phyloP scores from a whole-genome alignment of 768 basidiomycete genomes.

The Pilatotrama ljubarskyi region DNA sequence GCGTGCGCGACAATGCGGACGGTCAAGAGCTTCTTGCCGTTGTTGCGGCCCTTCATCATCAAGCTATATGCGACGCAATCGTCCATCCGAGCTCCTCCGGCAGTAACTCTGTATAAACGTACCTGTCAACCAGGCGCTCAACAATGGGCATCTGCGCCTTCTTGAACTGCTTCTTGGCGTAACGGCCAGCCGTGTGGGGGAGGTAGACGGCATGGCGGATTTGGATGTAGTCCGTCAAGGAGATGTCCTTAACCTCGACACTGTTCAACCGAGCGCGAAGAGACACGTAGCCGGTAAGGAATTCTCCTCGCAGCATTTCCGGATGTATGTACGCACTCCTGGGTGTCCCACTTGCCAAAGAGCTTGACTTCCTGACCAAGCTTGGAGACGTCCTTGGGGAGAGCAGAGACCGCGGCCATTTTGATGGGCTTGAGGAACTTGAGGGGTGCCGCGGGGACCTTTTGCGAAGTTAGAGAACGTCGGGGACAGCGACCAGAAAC shows the following conservation, averaged over 20 bases:
- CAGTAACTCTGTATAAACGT: slow-evolving; percentile 29
- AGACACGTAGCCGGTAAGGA: neutral
- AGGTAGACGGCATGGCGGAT: slow-evolving; percentile 96
- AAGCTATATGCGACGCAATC: slow-evolving; percentile 50
- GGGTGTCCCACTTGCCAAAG: slow-evolving; percentile 98
- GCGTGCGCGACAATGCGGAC: slow-evolving; percentile 99
- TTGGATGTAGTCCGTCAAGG: slow-evolving; percentile 98
- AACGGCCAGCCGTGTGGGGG: slow-evolving; percentile 98
- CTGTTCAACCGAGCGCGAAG: slow-evolving; percentile 39
- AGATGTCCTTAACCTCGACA: slow-evolving; percentile 99
- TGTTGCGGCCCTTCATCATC: slow-evolving; percentile 99
- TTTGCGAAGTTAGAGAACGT: slow-evolving; percentile 21
- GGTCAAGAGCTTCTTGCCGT: slow-evolving; percentile 98
- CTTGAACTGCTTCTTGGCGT: slow-evolving; percentile 99
- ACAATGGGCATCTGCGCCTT: slow-evolving; percentile 99
- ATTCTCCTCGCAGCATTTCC: slow-evolving; percentile 1
- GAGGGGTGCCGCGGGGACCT: slow-evolving; percentile 24
- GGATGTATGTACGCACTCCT: slow-evolving; percentile 70
- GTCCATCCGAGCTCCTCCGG: neutral
- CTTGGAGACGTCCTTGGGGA: slow-evolving; percentile 81
- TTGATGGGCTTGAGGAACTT: slow-evolving; percentile 24
- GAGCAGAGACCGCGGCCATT: slow-evolving; percentile 68
- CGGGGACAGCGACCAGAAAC: slow-evolving; percentile 22
- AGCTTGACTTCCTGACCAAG: slow-evolving; percentile 89
- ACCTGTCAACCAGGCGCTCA: slow-evolving; percentile 98